Conservation (phyloP, 2,329 filamentous ascomycete genomes). For the Cercospora sp. region DNA sequence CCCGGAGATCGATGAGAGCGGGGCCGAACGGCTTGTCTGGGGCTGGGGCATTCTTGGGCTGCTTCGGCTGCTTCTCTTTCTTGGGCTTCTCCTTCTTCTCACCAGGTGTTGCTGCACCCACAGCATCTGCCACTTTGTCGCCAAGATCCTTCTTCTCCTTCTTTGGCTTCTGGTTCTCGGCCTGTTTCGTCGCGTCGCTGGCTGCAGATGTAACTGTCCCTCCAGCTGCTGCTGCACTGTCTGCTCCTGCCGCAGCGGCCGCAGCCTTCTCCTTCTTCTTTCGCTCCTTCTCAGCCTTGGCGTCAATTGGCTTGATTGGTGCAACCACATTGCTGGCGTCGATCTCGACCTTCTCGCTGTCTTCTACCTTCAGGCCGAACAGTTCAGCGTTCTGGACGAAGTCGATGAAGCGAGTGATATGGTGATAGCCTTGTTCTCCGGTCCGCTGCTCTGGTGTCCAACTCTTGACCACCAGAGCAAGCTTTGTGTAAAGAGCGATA, state of each 20-base stretch:
- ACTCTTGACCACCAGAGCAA: constrained; percentile 72
- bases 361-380: constrained; percentile 67
- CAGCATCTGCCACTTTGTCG: constrained; percentile 51
- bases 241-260: constrained; percentile 54
- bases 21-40: constrained; percentile 77
- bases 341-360: constrained; percentile 73
- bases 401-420: constrained; percentile 88
- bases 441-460: constrained; percentile 88
- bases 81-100: constrained; percentile 71
- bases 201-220: constrained; percentile 46
- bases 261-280: constrained; percentile 92
- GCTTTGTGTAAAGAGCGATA: constrained; percentile 74
- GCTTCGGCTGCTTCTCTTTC: constrained; percentile 83
- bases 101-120: constrained; percentile 44
- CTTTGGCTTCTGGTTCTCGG: constrained; percentile 39
- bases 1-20: constrained; percentile 85
- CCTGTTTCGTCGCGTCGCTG: constrained; percentile 50
- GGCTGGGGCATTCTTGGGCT: constrained; percentile 58
- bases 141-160: constrained; percentile 50
- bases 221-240: constrained; percentile 50
- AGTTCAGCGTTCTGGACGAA: constrained; percentile 86
- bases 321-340: constrained; percentile 79
- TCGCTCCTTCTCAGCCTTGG: constrained; percentile 93
- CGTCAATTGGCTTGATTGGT: constrained; percentile 83
- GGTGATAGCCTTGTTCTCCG: constrained; percentile 82